Conservation (phyloP, 2,329 filamentous ascomycete species). For the Lecanicillium sp. region DNA sequence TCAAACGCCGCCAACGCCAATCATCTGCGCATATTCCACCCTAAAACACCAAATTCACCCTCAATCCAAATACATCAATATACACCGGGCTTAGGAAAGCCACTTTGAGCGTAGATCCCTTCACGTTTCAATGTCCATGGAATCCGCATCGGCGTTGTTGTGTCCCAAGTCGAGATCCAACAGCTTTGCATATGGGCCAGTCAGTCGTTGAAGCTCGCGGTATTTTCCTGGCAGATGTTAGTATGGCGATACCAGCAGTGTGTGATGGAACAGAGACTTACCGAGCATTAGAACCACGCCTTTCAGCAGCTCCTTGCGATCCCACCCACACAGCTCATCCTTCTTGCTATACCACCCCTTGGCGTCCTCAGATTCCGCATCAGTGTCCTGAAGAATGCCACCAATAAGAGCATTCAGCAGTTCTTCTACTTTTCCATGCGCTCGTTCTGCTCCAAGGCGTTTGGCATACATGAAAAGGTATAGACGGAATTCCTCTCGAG, state of each 20-base stretch:
- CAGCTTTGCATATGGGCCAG: constrained; percentile 88
- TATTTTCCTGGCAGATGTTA: constrained; percentile 67
- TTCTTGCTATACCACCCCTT: constrained; percentile 58
- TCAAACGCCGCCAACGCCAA: constrained; percentile 9
- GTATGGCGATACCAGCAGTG: constrained; percentile 7
- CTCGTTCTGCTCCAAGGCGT: constrained; percentile 81
- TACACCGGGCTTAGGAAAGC: too few species aligned
- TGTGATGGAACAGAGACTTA: constrained; percentile 35
- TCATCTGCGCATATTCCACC: not conserved
- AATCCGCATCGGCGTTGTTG: constrained; percentile 32
- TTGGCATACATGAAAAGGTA: constrained; percentile 99
- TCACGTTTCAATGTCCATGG: constrained; percentile 34
- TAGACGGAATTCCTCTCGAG: constrained; percentile 85
- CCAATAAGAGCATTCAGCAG: constrained; percentile 75
- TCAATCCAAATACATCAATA: not conserved
- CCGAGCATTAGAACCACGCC: constrained; percentile 89
- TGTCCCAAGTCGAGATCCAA: constrained; percentile 53
- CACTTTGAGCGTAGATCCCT: not conserved
- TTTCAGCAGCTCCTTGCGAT: constrained; percentile 76
- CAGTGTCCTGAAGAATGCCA: constrained; percentile 49
- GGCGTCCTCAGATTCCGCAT: constrained; percentile 33
- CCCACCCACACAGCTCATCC: constrained; percentile 82
- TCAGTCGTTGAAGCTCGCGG: constrained; percentile 84
- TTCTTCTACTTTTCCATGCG: constrained; percentile 86
- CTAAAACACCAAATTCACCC: constrained; percentile 1